A percentile compares a stretch with the other conserved stretches of the same genome.
Evolutionary conservation across 176 grass and related monocot genomes (phyloP).

Genomic region (Poa pratensis): DNA sequence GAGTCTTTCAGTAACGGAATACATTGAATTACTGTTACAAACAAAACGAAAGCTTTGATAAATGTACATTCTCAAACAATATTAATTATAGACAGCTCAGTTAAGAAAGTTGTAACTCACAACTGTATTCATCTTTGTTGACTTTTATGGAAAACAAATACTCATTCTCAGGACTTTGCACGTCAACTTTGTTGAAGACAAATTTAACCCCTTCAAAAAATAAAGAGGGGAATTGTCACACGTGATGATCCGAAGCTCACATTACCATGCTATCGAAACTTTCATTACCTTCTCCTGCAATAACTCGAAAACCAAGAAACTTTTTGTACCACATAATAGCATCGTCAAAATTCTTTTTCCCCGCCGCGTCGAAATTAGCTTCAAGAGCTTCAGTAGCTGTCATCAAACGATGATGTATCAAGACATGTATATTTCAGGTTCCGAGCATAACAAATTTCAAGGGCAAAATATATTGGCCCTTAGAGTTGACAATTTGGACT

Average conservation of each 20-base stretch:
- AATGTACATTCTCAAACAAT: neutral
- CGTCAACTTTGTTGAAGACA: conserved; percentile 79
- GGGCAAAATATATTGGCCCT: neutral
- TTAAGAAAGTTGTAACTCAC: conserved; percentile 56
- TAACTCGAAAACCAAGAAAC: conserved; percentile 74
- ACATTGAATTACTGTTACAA: conserved; percentile 68
- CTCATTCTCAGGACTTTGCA: conserved; percentile 60
- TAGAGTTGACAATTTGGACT: neutral
- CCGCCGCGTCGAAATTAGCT: conserved; percentile 43
- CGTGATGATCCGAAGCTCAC: neutral
- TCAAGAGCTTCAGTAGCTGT: conserved; percentile 66
- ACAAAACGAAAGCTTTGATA: conserved; percentile 17
- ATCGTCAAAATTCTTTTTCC: conserved; percentile 54
- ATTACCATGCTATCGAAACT: neutral
- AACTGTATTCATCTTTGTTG: conserved; percentile 63
- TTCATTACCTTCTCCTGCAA: conserved; percentile 79
- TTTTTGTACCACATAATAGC: conserved; percentile 80
- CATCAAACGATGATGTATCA: conserved; percentile 38
- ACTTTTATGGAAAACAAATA: conserved; percentile 78
- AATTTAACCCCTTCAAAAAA: conserved; percentile 71
- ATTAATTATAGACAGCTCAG: neutral
- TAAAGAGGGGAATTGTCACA: conserved; percentile 33
- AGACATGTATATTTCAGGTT: conserved; percentile 15
- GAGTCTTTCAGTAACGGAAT: conserved; percentile 60
- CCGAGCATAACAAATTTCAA: neutral